Conservation (phyloP, 2,329 filamentous ascomycete species). For the Metarhizium brunneum region DNA sequence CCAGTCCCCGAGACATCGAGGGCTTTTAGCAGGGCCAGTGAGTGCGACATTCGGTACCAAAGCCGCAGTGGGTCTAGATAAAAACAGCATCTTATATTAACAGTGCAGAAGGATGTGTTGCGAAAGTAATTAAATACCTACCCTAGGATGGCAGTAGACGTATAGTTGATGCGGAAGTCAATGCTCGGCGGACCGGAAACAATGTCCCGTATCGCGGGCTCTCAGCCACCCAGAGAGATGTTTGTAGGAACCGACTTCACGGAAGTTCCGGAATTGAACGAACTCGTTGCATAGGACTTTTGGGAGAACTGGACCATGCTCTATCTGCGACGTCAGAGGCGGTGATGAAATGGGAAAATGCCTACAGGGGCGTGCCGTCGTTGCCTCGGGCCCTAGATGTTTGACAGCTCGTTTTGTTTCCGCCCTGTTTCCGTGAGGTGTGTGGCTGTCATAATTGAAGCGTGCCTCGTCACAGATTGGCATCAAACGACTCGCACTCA, state of each 20-base stretch:
- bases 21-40: neutral
- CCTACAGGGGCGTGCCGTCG: neutral
- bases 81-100: too few relatives aligned
- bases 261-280: too few relatives aligned
- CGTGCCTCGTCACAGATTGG: neutral
- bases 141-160: too few relatives aligned
- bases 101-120: too few relatives aligned
- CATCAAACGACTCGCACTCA: neutral
- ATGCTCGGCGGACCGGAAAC: too few relatives aligned
- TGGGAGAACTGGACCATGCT: neutral
- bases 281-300: too few relatives aligned
- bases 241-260: neutral
- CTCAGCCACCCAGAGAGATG: neutral
- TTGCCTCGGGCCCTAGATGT: neutral
- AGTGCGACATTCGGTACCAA: neutral
- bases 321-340: neutral
- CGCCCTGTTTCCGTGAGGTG: neutral
- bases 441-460: neutral
- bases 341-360: neutral
- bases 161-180: too few relatives aligned
- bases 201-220: too few relatives aligned
- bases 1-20: too few relatives aligned
- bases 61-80: neutral
- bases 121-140: too few relatives aligned
- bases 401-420: neutral